Base-by-base conservation (phyloP, 116 monocot species). In the Phalaenopsis hybrid region DNA sequence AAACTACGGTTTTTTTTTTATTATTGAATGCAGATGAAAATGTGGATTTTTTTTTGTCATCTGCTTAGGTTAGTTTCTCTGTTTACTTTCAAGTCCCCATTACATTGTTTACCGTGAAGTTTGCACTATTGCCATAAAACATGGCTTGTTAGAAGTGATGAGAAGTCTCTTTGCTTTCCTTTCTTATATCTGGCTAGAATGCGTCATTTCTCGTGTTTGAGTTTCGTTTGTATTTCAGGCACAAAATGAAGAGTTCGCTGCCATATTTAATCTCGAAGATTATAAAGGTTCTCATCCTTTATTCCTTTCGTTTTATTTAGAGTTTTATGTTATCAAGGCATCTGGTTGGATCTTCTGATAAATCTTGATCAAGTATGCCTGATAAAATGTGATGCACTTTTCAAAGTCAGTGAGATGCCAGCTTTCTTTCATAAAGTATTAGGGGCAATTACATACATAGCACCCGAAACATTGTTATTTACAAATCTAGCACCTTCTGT, bases 241-340 rank as follows among this genome's bases (percentile, higher is more conserved):
- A 83, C 94, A 94, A 86, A 96, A 96, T 81, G 92, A 94, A 44
- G 85, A 92, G 51, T 93, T 93, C 81, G 76, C 86, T 52, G 81
- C 91, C 45, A 75, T 94, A 13, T 96, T 96, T 80, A 96, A 96
- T 82, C 82, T 94, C 75, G 94, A 96, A 81, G 96, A 96, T 78
- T 94, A 91, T 78, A 92, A 88, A 92, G 96, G 94, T 94, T 58
- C 44, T 34, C 45, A 8, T 49, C 77, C 74, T 55, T 65, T 33
- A 59, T 16, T 76, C 37, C 9, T 52, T 50, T 33, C 33, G 4
- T 37, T 78, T 78, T 57, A 3, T 50, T 72, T 46, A 12, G 28
- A 16, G 16, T 65, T 69, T 70, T 23, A 49, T 34, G 80, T 7
- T 48, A 9, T 69, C 45, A 31, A 70, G n/a, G 48, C 11, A 15